Conservation (phyloP, 2,329 filamentous ascomycete species). For the Didymella exigua region DNA sequence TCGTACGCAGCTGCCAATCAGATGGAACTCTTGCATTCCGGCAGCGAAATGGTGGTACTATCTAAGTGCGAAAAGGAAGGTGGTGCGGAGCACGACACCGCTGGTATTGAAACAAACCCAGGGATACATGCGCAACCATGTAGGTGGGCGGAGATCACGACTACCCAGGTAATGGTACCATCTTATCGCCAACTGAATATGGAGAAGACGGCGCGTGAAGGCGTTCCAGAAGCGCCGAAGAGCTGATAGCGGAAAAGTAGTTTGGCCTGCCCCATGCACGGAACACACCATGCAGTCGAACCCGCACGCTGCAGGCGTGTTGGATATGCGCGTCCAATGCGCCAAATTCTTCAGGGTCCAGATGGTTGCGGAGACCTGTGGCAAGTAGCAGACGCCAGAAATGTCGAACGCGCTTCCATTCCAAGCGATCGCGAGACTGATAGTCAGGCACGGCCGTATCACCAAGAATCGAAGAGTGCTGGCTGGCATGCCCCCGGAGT, state of each 20-base stretch:
- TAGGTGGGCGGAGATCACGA: background rate
- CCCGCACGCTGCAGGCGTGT: background rate
- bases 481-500: background rate
- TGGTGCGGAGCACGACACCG: background rate
- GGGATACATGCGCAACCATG: background rate
- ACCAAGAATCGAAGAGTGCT: background rate
- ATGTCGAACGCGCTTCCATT: background rate
- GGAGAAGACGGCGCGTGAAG: background rate
- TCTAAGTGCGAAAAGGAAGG: constrained; percentile 20
- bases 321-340: background rate
- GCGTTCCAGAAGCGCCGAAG: constrained; percentile 3
- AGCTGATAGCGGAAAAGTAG: background rate
- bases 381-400: background rate
- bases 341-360: background rate
- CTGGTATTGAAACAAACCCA: background rate
- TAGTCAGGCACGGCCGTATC: background rate
- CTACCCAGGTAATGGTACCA: background rate
- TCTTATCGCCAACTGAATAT: background rate
- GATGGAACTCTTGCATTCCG: background rate
- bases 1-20: constrained; percentile 4
- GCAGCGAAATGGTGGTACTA: background rate
- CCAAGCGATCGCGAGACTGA: background rate
- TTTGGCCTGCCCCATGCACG: background rate
- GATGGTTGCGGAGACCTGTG: background rate
- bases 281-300: background rate